A percentile compares a stretch with the other conserved stretches of the same genome.
Evolutionary conservation across 2,329 filamentous ascomycete species (phyloP).

Genomic region (Parascedosporium putredinis): DNA sequence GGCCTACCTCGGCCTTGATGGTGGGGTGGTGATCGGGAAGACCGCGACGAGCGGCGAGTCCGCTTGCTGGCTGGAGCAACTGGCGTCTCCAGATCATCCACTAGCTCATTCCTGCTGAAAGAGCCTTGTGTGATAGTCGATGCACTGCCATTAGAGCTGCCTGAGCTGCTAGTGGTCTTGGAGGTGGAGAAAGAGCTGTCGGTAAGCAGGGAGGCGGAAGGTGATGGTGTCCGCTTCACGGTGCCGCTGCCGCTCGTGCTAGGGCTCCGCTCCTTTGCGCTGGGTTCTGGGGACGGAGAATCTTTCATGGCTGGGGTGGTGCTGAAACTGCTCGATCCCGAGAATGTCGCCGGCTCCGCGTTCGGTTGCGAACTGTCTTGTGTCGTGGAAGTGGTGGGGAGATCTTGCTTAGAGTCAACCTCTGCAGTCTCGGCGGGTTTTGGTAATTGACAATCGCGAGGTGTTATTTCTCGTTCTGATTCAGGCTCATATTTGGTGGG

Average conservation of each 20-base stretch:
- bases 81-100: not conserved
- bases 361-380: too few relatives aligned
- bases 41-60: not conserved
- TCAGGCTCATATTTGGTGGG: too few relatives aligned
- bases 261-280: not conserved
- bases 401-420: too few relatives aligned
- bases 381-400: too few relatives aligned
- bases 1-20: conserved; percentile 10
- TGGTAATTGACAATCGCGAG: not conserved
- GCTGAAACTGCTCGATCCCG: too few relatives aligned
- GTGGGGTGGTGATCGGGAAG: not conserved
- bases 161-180: conserved; percentile 23
- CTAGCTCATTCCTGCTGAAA: conserved; percentile 8
- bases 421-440: not conserved
- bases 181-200: conserved; percentile 17
- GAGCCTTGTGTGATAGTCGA: conserved; percentile 28
- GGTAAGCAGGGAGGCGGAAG: conserved; percentile 12
- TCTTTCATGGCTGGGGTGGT: not conserved
- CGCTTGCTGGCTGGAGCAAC: too few relatives aligned
- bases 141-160: conserved; percentile 28
- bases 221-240: not conserved
- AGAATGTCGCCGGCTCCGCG: too few relatives aligned
- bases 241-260: not conserved
- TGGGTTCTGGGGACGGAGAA: too few relatives aligned
- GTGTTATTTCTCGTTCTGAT: not conserved